Evolutionary conservation across 225 moss, liverwort and hornwort genomes (phyloP), one percentile per base, ranked within the genome.

Genomic region (Bryum argenteum): DNA sequence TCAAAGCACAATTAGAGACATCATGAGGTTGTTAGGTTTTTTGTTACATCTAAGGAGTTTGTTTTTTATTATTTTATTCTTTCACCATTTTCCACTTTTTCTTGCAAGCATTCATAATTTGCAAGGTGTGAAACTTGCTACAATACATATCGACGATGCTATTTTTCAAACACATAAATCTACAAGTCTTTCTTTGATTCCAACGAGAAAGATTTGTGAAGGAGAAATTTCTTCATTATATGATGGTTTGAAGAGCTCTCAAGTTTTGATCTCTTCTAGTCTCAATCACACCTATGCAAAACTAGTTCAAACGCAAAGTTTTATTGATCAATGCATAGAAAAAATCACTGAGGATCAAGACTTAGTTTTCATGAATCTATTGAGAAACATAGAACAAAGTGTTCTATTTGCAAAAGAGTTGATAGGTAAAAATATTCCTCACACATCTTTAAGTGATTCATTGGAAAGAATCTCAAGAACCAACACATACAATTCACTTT

Each of bases 241-340:
- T 50, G 47, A 26, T 39, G 58, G 21, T 19, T 68, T 79, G 0
- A 70, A 17, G 18, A 17, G 0, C 9, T 70, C 9, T 5, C 45
- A 50, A 64, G 21, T 8, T 0, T 58, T 64, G 57, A 21, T 73
- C 22, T 11, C 47, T 54, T 3, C 22, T 9, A 66, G 67, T 15
- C 28, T 58, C 8, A 28, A 59, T 1, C 3, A 42, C 28, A 51
- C 52, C 14, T 11, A 63, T 42, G 7, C 51, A 2, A 50, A 75
- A 24, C 51, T 75, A 42, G 48, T 58, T 22, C 19, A 54, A 11
- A 28, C 65, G 15, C 57, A 70, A 57, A 41, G 23, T 1, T 12
- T 5, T 28, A 62, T 79, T 15, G 43, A 70, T 23, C 17, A n/a
- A 20, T 79, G 74, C 13, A 58, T 63, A 21, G 1, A 40, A 50